These are phyloP conservation scores for Parachaetomium inaequale DNA, from an alignment of 495 filamentous ascomycete genomes.

Conservation along the genomic window DNA sequence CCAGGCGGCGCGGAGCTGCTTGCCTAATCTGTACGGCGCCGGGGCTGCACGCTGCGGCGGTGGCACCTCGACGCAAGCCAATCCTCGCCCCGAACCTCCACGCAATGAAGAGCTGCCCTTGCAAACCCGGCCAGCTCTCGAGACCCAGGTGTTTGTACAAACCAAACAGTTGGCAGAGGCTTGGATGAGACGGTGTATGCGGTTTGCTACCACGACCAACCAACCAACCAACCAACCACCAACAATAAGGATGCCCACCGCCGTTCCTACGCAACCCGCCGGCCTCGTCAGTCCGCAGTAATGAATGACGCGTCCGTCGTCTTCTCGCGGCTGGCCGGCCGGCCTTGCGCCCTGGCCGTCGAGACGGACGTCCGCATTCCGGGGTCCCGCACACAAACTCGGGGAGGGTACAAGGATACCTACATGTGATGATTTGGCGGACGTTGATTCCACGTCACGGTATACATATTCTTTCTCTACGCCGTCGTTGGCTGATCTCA, in stretches of 20 bases:
- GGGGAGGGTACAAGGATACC: background rate
- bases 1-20: background rate
- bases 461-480: too few relatives aligned
- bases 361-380: background rate
- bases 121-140: background rate
- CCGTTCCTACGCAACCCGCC: background rate
- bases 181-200: background rate
- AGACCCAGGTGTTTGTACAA: constrained; percentile 4
- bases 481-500: too few relatives aligned
- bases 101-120: background rate
- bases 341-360: background rate
- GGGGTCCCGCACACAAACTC: background rate
- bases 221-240: background rate
- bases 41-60: background rate
- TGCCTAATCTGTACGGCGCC: background rate
- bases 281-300: background rate
- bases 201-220: background rate
- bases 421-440: background rate
- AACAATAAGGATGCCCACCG: background rate
- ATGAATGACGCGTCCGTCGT: background rate
- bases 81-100: background rate
- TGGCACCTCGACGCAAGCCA: background rate
- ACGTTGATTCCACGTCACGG: too few relatives aligned
- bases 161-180: background rate
- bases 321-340: background rate